Conservation (phyloP, 768 basidiomycete genomes). For the Mycena crocata region DNA sequence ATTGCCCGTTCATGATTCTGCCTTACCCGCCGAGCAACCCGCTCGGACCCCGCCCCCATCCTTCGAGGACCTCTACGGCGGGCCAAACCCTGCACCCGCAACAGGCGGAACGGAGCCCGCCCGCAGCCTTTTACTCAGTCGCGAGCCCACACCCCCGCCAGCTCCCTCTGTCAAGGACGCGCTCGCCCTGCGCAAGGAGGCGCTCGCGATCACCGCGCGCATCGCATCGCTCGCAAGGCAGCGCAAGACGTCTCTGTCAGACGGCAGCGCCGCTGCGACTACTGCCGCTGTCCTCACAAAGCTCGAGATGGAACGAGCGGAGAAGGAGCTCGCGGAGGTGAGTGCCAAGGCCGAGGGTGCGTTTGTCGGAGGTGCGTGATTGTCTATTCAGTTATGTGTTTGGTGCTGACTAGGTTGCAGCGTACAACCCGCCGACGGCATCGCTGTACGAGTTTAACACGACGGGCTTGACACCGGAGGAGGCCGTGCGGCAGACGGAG, state of each 20-base stretch:
- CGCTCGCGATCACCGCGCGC: conserved; percentile 29
- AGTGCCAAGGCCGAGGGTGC: conserved; percentile 33
- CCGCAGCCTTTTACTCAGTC: background rate
- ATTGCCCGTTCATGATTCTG: too few species aligned
- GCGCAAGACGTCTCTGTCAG: conserved; percentile 25
- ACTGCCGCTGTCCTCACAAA: conserved; percentile 25
- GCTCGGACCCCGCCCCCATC: conserved; percentile 25
- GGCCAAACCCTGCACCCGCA: background rate
- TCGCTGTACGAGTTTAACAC: conserved; percentile 36
- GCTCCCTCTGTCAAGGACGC: conserved; percentile 19
- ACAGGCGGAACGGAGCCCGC: background rate
- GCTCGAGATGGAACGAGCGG: conserved; percentile 28
- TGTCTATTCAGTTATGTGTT: background rate
- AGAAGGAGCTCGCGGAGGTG: conserved; percentile 28
- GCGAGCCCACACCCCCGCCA: conserved; percentile 8
- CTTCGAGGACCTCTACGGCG: conserved; percentile 28
- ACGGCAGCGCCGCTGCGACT: background rate
- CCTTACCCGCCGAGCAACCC: too few species aligned
- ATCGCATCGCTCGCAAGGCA: conserved; percentile 25
- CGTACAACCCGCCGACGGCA: conserved; percentile 30
- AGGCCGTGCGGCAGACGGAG: conserved; percentile 33
- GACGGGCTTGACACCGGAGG: conserved; percentile 33
- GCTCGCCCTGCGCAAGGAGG: conserved; percentile 31
- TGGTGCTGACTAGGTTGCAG: conserved; percentile 1
- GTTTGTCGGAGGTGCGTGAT: conserved; percentile 24